Evolutionary conservation across 2,329 filamentous ascomycete species (phyloP), one percentile per base, ranked within the genome.

Genomic region (Ophiostoma sp.): DNA sequence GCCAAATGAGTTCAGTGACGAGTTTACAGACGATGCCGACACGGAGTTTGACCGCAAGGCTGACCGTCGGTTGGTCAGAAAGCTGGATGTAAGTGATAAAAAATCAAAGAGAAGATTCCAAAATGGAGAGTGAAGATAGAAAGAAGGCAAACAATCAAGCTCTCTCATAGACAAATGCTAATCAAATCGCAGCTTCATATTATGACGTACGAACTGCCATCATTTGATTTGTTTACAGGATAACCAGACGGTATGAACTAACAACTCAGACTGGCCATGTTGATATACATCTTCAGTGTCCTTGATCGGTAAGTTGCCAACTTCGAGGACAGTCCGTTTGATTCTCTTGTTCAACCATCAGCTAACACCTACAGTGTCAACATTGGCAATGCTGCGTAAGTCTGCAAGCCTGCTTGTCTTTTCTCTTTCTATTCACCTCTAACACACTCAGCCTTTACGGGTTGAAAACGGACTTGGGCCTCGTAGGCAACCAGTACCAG

Each of bases 401-500:
- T 61, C 12, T 17, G 0, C 2, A 2, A 31, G 17, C 12, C 25
- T 15, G 28, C 15, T n/a, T 2, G 17, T 28, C 7, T 19, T 57
- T 15, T 33, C 15, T 15, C 6, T 25, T 9, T 15, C 6, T 9
- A 28, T 25, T 17, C 55, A 19, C 55, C 55, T 19, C 55, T 59
- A 33, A 59, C 28, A 33, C 39, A 8, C 17, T 52, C 48, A 15
- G 63, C 59, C 19, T 75, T 71, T 50, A 73, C n/a, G 45, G 48
- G 17, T 7, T 70, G 9, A 50, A 70, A 50, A 50, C 48, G 12
- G 68, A 70, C 22, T 50, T 70, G 15, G 68, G 68, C 11, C 50
- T 75, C 69, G 69, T 72, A 11, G 75, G 75, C 12, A 70, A 72
- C 25, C 74, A 76, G n/a, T 59, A 70, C 11, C 70, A 75, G 22